These are phyloP conservation scores for Scedosporium apiospermum DNA, from an alignment of 2,329 filamentous ascomycete species.

Conservation along the genomic window DNA sequence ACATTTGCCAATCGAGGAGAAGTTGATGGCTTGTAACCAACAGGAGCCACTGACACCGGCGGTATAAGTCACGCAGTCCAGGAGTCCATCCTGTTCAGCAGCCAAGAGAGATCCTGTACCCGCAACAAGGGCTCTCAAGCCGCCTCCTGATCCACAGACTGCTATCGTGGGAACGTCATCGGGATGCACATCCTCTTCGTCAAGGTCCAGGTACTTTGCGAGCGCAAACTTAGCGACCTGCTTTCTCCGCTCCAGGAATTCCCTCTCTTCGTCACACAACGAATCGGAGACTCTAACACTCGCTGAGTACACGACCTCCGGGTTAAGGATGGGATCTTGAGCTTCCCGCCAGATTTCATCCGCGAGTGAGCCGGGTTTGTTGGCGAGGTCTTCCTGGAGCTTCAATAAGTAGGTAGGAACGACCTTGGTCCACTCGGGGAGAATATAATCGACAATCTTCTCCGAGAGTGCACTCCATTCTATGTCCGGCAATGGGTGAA, in stretches of 20 bases:
- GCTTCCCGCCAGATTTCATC: conserved; percentile 92
- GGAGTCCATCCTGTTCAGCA: conserved; percentile 75
- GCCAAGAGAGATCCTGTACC: conserved; percentile 79
- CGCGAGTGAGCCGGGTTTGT: conserved; percentile 78
- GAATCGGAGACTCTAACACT: conserved; percentile 71
- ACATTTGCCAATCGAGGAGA: conserved; percentile 65
- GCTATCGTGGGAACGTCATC: conserved; percentile 91
- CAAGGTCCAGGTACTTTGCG: conserved; percentile 70
- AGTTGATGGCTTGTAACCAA: conserved; percentile 85
- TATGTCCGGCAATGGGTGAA: conserved; percentile 44
- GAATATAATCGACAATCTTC: conserved; percentile 57
- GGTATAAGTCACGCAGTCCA: conserved; percentile 91
- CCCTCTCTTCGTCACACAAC: conserved; percentile 74
- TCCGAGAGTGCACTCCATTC: conserved; percentile 47
- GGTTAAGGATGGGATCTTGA: conserved; percentile 71
- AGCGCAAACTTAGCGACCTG: conserved; percentile 61
- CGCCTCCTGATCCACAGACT: conserved; percentile 89
- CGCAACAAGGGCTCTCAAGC: conserved; percentile 79
- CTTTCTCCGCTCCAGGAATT: conserved; percentile 61
- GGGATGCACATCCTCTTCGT: conserved; percentile 74
- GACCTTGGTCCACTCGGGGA: conserved; percentile 73
- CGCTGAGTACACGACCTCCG: conserved; percentile 77
- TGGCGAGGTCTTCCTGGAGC: conserved; percentile 77
- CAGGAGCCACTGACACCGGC: conserved; percentile 93
- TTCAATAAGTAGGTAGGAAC: conserved; percentile 72